Evolutionary conservation across 176 grass and related monocot species (phyloP), one percentile per base, ranked within the genome.

Genomic region (Tillandsia fasciculata): DNA sequence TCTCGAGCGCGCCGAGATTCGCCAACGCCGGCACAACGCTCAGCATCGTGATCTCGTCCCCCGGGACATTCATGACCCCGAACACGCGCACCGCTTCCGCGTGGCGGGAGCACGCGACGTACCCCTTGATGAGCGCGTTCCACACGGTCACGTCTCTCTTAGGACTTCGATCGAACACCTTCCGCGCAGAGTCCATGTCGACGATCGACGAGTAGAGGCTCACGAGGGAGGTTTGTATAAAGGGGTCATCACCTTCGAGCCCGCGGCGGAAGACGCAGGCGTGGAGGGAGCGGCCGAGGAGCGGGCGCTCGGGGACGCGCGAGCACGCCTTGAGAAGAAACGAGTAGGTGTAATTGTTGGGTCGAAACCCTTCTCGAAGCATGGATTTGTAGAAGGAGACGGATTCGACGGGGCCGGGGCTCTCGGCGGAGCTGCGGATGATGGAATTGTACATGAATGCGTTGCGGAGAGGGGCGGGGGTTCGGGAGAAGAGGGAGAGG

Each of bases 271-370:
- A 67, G 65, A 83, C 65, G 56, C 65, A 83, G 57, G 76, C 76
- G 56, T 83, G 76, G 76, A 78, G 54, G 14, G 81, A 61, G 27
- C 52, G 47, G 27, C 74, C 70, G 1, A 76, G 3, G 0, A 64
- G 56, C 15, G 51, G 3, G 49, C 11, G 10, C 18, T 57, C 24
- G 49, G 64, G 26, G 53, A 78, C 54, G 70, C 75, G 81, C 6
- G 81, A 66, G 75, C 65, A 78, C 70, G 81, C 81, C 14, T 54
- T 56, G 65, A 83, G 70, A 54, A 83, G 75, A 0, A 77, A 72
- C 1, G 81, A 75, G 50, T 78, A 83, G 65, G 70, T 83, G 70
- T 78, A 83, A 49, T 78, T 83, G 53, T 78, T 83, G 54, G 81
- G 81, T 12, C 50, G 28, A n/a, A 50, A 58, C 8, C 29, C 53